These are phyloP conservation scores for Cladorrhinum sp. DNA, from an alignment of 2,329 filamentous ascomycete species.

Conservation along the genomic window DNA sequence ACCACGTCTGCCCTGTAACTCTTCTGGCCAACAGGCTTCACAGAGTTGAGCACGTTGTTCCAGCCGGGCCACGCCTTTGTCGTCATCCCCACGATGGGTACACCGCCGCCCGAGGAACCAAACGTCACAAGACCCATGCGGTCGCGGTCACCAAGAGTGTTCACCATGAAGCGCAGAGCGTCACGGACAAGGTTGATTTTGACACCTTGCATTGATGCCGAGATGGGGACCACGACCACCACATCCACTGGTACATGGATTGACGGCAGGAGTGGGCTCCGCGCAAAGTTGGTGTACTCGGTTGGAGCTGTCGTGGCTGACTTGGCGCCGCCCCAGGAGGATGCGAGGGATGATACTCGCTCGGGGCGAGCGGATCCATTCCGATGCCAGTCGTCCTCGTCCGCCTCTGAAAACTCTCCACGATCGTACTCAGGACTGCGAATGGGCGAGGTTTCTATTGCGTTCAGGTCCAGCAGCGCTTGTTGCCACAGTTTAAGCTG, in stretches of 20 bases:
- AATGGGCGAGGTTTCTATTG: constrained; percentile 60
- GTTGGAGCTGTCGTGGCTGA: constrained; percentile 86
- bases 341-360: constrained; percentile 77
- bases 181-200: constrained; percentile 95
- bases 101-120: constrained; percentile 87
- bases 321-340: constrained; percentile 74
- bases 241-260: constrained; percentile 91
- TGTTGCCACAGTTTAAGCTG: constrained; percentile 90
- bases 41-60: constrained; percentile 79
- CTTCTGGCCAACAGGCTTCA: constrained; percentile 93
- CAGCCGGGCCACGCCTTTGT: constrained; percentile 92
- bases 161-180: constrained; percentile 86
- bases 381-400: constrained; percentile 85
- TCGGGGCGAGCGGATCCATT: constrained; percentile 48
- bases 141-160: constrained; percentile 84
- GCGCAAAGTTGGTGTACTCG: constrained; percentile 77
- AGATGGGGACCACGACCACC: constrained; percentile 94
- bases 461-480: constrained; percentile 78
- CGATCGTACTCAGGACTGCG: constrained; percentile 76
- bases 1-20: constrained; percentile 94
- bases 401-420: constrained; percentile 72
- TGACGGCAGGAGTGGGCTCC: constrained; percentile 48
- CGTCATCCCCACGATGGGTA: constrained; percentile 97
- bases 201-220: constrained; percentile 98
- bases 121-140: constrained; percentile 98